These are phyloP conservation scores for Exsudoporus frostii DNA, from an alignment of 768 basidiomycete species.

Conservation along the genomic window DNA sequence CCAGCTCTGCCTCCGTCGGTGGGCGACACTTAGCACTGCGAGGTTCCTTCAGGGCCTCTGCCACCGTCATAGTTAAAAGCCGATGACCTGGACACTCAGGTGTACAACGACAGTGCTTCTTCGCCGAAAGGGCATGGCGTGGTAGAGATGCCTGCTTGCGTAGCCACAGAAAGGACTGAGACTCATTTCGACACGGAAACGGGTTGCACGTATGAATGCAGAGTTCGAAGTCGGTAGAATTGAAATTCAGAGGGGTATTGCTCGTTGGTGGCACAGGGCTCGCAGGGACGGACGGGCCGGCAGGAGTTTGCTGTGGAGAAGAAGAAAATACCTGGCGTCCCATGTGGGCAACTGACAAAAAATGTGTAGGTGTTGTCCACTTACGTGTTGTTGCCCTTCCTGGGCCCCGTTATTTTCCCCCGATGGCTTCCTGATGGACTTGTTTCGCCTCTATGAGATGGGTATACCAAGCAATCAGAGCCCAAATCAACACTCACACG, in stretches of 20 bases:
- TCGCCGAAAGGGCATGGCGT: conserved; percentile 25
- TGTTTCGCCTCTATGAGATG: conserved; percentile 2
- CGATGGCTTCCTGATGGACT: conserved; percentile 8
- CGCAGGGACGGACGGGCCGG: background rate
- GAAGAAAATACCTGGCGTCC: background rate
- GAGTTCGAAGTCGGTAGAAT: conserved; percentile 18
- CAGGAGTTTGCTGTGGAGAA: background rate
- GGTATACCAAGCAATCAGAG: background rate
- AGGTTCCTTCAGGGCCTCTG: conserved; percentile 21
- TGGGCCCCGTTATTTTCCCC: conserved; percentile 1
- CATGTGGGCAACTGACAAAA: background rate
- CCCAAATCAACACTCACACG: conserved; percentile 10
- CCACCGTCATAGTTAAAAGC: conserved; percentile 12
- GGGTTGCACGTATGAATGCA: conserved; percentile 28
- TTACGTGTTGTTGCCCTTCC: conserved; percentile 12
- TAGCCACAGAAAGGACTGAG: conserved; percentile 24
- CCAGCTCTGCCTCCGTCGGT: conserved; percentile 21
- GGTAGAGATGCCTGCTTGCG: conserved; percentile 22
- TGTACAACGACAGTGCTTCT: conserved; percentile 18
- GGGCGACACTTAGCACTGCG: conserved; percentile 21
- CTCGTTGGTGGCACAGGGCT: conserved; percentile 4
- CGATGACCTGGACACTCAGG: conserved; percentile 23
- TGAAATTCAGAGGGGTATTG: background rate
- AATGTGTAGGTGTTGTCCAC: background rate
- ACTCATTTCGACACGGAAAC: conserved; percentile 25